phyloP scores from a whole-genome alignment of 1,284 basidiomycete genomes.

The Melanopsichium pennsylvanicum region DNA sequence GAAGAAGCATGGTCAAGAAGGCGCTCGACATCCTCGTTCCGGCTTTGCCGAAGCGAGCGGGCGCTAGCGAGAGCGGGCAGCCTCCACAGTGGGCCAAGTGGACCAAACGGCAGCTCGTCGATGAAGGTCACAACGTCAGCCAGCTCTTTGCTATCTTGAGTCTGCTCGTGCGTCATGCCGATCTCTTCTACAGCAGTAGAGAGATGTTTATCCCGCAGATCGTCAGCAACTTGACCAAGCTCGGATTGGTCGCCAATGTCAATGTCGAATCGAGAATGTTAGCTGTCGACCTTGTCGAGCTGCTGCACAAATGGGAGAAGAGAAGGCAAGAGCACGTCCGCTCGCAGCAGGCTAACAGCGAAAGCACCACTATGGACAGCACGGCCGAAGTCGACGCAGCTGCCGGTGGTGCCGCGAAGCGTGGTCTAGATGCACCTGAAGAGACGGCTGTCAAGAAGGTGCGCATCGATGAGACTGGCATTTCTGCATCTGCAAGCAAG shows the following conservation, averaged over 20 bases:
- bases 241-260: conserved; percentile 77
- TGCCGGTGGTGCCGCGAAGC: conserved; percentile 22
- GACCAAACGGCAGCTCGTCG: conserved; percentile 84
- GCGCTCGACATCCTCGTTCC: conserved; percentile 91
- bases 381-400: conserved; percentile 8
- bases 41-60: conserved; percentile 74
- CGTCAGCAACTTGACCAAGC: conserved; percentile 85
- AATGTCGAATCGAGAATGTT: conserved; percentile 79
- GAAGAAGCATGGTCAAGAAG: conserved; percentile 78
- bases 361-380: conserved; percentile 2
- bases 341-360: conserved; percentile 17
- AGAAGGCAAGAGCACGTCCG: conserved; percentile 67
- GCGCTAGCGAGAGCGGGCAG: conserved; percentile 66
- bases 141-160: conserved; percentile 90
- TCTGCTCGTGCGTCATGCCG: conserved; percentile 87
- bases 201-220: conserved; percentile 96
- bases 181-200: conserved; percentile 91
- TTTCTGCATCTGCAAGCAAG: conserved; percentile 61
- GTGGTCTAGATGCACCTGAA: conserved; percentile 23
- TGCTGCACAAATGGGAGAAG: conserved; percentile 67
- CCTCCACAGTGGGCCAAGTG: conserved; percentile 88
- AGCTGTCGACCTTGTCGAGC: conserved; percentile 67
- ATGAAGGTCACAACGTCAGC: conserved; percentile 81
- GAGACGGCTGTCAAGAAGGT: conserved; percentile 67
- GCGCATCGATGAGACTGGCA: conserved; percentile 68